These are phyloP conservation scores for Lepiota brunneoincarnata DNA, from an alignment of 768 basidiomycete species.

Conservation along the genomic window DNA sequence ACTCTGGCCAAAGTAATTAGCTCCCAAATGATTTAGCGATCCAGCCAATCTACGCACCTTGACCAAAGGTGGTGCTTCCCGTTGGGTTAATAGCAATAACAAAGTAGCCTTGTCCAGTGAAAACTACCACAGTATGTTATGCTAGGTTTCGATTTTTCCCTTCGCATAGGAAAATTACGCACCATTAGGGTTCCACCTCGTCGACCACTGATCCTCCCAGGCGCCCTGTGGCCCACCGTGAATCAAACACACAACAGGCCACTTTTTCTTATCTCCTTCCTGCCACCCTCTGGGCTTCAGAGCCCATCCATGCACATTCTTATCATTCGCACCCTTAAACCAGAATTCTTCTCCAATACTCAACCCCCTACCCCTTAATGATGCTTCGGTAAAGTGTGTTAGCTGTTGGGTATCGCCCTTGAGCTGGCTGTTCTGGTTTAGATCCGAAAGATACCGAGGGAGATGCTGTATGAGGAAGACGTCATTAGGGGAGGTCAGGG, in stretches of 20 bases:
- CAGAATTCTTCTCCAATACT: conserved; percentile 76
- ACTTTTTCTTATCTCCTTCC: conserved; percentile 63
- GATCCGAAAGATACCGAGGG: conserved; percentile 4
- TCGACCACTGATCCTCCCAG: conserved; percentile 92
- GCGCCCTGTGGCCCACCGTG: conserved; percentile 84
- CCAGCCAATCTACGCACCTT: conserved; percentile 42
- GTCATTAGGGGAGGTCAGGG: conserved; percentile 78
- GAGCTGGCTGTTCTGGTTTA: neutral
- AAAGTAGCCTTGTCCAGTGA: conserved; percentile 88
- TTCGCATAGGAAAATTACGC: conserved; percentile 11
- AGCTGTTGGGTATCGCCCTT: conserved; percentile 41
- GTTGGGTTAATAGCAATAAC: conserved; percentile 89
- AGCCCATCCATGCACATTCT: conserved; percentile 81
- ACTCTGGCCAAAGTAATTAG: conserved; percentile 37
- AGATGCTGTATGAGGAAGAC: conserved; percentile 61
- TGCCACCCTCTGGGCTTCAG: conserved; percentile 79
- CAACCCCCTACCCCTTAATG: conserved; percentile 57
- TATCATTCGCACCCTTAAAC: conserved; percentile 81
- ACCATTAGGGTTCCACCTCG: conserved; percentile 91
- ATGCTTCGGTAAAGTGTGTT: conserved; percentile 60
- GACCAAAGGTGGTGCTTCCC: conserved; percentile 91
- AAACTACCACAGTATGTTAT: conserved; percentile 42
- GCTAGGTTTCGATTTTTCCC: neutral
- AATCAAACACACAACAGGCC: conserved; percentile 78
- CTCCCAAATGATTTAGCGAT: neutral